Percentiles rank a stretch among this genome's conserved stretches.
phyloP scores from a whole-genome alignment of 2,329 filamentous ascomycete species.

The Juglanconis oblonga region DNA sequence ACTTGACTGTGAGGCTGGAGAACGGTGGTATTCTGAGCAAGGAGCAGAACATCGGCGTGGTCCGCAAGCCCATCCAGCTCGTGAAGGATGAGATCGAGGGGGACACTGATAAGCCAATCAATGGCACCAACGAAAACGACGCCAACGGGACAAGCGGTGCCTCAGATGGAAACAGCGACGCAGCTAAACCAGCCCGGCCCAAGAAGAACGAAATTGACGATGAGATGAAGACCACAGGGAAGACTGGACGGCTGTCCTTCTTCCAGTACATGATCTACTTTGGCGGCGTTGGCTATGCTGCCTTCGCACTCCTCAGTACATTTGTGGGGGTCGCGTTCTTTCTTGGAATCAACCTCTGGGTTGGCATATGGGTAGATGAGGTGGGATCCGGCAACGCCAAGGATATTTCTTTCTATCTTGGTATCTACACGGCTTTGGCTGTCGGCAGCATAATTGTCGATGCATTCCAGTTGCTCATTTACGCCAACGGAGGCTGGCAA shows the following conservation, averaged over 20 bases:
- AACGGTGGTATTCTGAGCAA: conserved; percentile 39
- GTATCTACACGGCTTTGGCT: conserved; percentile 47
- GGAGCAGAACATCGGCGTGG: conserved; percentile 44
- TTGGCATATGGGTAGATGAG: conserved; percentile 53
- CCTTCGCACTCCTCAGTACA: conserved; percentile 36
- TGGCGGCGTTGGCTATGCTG: conserved; percentile 42
- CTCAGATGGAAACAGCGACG: conserved; percentile 24
- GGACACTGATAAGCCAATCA: conserved; percentile 13
- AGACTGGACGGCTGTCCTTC: conserved; percentile 38
- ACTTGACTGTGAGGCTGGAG: conserved; percentile 44
- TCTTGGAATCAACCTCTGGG: conserved; percentile 44
- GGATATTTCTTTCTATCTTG: conserved; percentile 49
- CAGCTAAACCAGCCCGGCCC: conserved; percentile 35
- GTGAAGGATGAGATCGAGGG: conserved; percentile 33
- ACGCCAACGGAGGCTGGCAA: conserved; percentile 55
- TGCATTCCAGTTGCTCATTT: conserved; percentile 42
- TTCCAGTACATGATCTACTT: conserved; percentile 52
- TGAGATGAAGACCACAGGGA: conserved; percentile 45
- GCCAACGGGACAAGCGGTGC: conserved; percentile 20
- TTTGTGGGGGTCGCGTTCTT: conserved; percentile 40
- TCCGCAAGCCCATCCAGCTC: conserved; percentile 42
- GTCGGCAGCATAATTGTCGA: conserved; percentile 41
- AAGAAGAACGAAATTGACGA: conserved; percentile 43
- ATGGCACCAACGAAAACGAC: conserved; percentile 22
- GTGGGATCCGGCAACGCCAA: conserved; percentile 41